phyloP scores from a whole-genome alignment of 345 rosid species.

The Gossypium mustelinum region DNA sequence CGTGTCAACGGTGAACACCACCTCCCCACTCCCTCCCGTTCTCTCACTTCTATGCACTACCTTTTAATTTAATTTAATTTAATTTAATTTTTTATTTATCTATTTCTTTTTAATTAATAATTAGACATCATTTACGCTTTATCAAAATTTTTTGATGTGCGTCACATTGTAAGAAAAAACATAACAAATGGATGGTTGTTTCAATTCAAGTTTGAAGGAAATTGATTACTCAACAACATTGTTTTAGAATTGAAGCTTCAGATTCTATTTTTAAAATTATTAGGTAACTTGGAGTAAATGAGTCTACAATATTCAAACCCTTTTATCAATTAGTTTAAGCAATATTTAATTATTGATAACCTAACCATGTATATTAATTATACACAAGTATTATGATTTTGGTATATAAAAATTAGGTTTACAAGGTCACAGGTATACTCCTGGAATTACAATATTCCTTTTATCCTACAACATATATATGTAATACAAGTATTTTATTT shows the following conservation, averaged over 20 bases:
- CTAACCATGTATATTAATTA: background rate
- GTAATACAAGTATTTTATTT: too few relatives aligned
- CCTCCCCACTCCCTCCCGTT: constrained; percentile 23
- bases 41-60: background rate
- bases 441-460: too few relatives aligned
- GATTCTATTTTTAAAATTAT: background rate
- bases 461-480: too few relatives aligned
- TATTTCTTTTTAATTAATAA: background rate
- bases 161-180: background rate
- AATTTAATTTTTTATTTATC: background rate
- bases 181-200: background rate
- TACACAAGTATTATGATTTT: background rate
- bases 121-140: too few relatives aligned
- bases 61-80: background rate
- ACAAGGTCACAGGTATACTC: too few relatives aligned
- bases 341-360: background rate
- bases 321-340: background rate
- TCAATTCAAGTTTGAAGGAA: background rate
- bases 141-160: too few relatives aligned
- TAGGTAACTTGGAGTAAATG: background rate
- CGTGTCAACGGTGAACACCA: constrained; percentile 1
- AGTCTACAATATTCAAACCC: background rate
- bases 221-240: background rate
- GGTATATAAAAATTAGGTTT: too few relatives aligned
- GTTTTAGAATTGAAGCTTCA: background rate